Percentiles rank a stretch among this genome's conserved stretches.
Conservation (phyloP, 2,329 filamentous ascomycete species). For the Exophiala sp. region DNA sequence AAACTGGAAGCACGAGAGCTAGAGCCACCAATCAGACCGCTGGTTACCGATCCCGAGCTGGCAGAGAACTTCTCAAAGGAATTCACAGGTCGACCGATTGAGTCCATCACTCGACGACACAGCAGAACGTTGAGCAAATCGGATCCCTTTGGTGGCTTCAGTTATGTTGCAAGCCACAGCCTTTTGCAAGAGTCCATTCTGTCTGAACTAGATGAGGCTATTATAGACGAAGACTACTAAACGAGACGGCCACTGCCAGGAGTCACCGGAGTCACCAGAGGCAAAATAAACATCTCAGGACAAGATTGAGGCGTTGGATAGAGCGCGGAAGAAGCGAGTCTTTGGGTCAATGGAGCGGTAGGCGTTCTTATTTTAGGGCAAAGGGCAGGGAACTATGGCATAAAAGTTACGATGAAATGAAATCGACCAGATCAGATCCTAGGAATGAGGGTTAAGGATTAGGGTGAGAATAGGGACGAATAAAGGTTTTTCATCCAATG, state of each 20-base stretch:
- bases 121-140: slow-evolving; percentile 30
- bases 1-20: slow-evolving; percentile 74
- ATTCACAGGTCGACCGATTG: slow-evolving; percentile 58
- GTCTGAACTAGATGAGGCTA: slow-evolving; percentile 25
- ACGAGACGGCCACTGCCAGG: neutral
- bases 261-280: too few species aligned
- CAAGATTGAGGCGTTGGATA: neutral
- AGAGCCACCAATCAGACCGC: slow-evolving; percentile 80
- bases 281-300: neutral
- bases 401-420: neutral
- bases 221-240: slow-evolving; percentile 21
- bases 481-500: too few species aligned
- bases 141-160: slow-evolving; percentile 46
- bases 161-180: slow-evolving; percentile 45
- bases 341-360: neutral
- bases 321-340: neutral
- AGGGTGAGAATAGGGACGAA: too few species aligned
- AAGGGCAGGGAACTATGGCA: neutral
- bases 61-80: slow-evolving; percentile 95
- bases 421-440: too few species aligned
- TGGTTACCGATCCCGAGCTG: slow-evolving; percentile 91
- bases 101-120: slow-evolving; percentile 25
- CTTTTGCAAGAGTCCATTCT: slow-evolving; percentile 36
- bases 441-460: too few species aligned
- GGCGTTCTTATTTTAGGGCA: too few species aligned